Conservation (phyloP, 2,329 filamentous ascomycete genomes). For the Blumeriella jaapii region DNA sequence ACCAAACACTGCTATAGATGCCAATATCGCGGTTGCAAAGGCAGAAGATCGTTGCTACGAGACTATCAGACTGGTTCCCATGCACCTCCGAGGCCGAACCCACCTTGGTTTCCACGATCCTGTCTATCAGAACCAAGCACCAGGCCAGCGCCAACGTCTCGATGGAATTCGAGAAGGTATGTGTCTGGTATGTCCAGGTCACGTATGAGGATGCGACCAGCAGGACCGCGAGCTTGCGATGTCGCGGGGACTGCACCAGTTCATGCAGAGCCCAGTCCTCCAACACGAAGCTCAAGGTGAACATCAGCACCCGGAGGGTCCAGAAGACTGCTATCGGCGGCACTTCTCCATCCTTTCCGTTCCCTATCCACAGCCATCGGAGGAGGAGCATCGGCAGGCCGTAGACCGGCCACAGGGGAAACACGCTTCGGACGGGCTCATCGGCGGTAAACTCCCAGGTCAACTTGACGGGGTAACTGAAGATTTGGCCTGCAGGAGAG, state of each 20-base stretch:
- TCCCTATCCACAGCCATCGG: slow-evolving; percentile 84
- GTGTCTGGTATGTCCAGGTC: slow-evolving; percentile 96
- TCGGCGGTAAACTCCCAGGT: slow-evolving; percentile 95
- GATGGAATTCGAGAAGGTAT: slow-evolving; percentile 96
- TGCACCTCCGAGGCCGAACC: slow-evolving; percentile 7
- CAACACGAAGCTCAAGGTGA: slow-evolving; percentile 86
- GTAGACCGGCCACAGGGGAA: slow-evolving; percentile 92
- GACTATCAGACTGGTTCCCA: slow-evolving; percentile 11
- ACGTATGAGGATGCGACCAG: slow-evolving; percentile 94
- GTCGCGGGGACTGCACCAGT: slow-evolving; percentile 62
- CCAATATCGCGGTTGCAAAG: slow-evolving; percentile 65
- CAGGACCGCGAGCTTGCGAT: slow-evolving; percentile 62
- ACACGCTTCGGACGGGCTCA: slow-evolving; percentile 85
- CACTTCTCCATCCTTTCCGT: slow-evolving; percentile 63
- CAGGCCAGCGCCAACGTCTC: slow-evolving; percentile 89
- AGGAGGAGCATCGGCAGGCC: slow-evolving; percentile 86
- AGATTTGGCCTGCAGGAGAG: slow-evolving; percentile 62
- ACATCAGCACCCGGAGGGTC: slow-evolving; percentile 81
- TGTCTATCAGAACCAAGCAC: slow-evolving; percentile 83
- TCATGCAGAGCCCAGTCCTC: slow-evolving; percentile 98
- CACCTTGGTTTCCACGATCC: slow-evolving; percentile 73
- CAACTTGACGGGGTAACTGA: slow-evolving; percentile 75
- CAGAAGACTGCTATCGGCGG: slow-evolving; percentile 85
- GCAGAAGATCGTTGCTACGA: slow-evolving; percentile 60
- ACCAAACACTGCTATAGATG: slow-evolving; percentile 72